Evolutionary conservation across 257 asterid species (phyloP), one percentile per base, ranked within the genome.

Genomic region (Asclepias syriaca): DNA sequence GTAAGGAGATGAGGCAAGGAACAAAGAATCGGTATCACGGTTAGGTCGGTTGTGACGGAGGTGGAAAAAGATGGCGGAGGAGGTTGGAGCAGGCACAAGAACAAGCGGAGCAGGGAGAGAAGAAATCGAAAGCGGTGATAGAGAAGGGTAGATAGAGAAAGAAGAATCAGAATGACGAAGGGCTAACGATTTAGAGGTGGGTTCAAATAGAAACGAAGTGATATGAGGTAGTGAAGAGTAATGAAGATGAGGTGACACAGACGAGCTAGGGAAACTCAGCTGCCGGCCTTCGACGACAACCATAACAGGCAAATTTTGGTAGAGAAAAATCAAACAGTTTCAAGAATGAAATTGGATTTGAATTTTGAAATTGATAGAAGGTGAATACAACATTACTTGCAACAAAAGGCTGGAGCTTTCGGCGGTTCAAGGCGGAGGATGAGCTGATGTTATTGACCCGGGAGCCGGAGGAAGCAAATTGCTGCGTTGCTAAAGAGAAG

Each of bases 111-210:
- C 84, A 49, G 87, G 78, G 58, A 80, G 67, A 24, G 84, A 53
- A 24, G 81, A 49, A 70, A 69, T 49, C 6, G 79, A 64, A 19
- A 65, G 72, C 27, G 68, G 85, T 6, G 88, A 72, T 34, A 82
- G 72, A 29, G 87, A 79, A 11, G 92, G 75, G 84, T 85, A 87
- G 71, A 88, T 89, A 43, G 96, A 84, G 84, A 85, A 83, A 16
- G 96, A 90, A 29, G 96, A 77, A 76, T 92, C 94, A 77, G 89
- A 81, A 66, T 88, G 96, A 55, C 77, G 86, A 61, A 90, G 88
- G 73, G 97, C 93, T 2, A 90, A 69, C n/a, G 96, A 80, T 18
- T 48, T 37, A 12, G 96, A 87, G 27, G 72, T 19, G 48, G 88
- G 82, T 73, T 88, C 88, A 70, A 81, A 86, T 59, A 88, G 86